These are phyloP conservation scores for Wickerhamomyces canadensis DNA, from an alignment of 805 yeast genomes.

Conservation along the genomic window DNA sequence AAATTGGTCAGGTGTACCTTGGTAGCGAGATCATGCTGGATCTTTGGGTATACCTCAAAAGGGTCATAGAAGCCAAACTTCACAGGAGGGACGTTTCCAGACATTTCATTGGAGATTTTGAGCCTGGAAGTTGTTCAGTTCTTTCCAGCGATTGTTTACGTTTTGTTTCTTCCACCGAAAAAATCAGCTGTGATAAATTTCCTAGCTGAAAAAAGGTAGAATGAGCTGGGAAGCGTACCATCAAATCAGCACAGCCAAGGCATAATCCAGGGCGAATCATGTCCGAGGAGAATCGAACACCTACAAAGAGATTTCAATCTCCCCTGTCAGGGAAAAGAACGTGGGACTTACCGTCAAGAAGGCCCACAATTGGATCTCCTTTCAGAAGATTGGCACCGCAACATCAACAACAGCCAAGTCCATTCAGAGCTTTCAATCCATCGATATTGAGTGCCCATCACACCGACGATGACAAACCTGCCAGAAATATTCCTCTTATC, in stretches of 20 bases:
- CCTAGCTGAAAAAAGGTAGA: too few relatives aligned
- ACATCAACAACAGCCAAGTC: slow-evolving; percentile 11
- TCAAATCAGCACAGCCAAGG: too few relatives aligned
- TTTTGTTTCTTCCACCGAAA: neutral
- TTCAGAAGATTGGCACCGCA: slow-evolving; percentile 16
- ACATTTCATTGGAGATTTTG: neutral
- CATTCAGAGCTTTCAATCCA: slow-evolving; percentile 1
- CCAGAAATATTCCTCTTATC: too few relatives aligned
- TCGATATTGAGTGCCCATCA: neutral
- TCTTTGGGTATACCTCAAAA: slow-evolving; percentile 45
- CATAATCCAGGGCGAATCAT: too few relatives aligned
- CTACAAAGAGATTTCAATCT: slow-evolving; percentile 9
- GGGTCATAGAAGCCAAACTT: slow-evolving; percentile 71
- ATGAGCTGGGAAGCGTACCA: too few relatives aligned
- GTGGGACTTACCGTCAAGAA: slow-evolving; percentile 17
- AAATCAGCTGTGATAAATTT: too few relatives aligned
- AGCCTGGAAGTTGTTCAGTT: too few relatives aligned
- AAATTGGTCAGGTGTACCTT: slow-evolving; percentile 56
- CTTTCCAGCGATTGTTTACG: too few relatives aligned
- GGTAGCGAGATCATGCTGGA: slow-evolving; percentile 37
- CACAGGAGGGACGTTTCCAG: slow-evolving; percentile 4
- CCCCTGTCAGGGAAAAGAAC: slow-evolving; percentile 16
- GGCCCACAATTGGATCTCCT: slow-evolving; percentile 15
- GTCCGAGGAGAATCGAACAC: neutral
- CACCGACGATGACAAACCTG: neutral